These are phyloP conservation scores for Trametes maxima DNA, from an alignment of 768 basidiomycete species.

Conservation along the genomic window DNA sequence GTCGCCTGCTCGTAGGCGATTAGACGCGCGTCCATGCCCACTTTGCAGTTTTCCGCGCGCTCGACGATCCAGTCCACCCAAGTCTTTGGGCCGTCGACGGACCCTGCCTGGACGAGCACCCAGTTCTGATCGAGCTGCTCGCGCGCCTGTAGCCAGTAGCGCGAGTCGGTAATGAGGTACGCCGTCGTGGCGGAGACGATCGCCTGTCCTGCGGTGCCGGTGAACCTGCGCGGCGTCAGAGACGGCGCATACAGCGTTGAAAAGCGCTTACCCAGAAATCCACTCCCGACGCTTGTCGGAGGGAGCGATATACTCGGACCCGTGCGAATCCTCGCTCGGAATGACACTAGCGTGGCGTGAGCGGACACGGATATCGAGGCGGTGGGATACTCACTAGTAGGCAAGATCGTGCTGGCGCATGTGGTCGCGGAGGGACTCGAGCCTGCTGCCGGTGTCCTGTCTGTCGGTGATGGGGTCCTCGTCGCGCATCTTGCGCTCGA, in stretches of 20 bases:
- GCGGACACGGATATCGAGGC: not conserved
- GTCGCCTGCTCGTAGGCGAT: conserved; percentile 72
- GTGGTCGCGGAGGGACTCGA: conserved; percentile 62
- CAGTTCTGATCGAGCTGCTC: conserved; percentile 74
- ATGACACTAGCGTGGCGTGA: conserved; percentile 52
- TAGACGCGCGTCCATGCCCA: conserved; percentile 88
- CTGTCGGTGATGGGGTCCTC: conserved; percentile 52
- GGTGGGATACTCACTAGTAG: conserved; percentile 61
- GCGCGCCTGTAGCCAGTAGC: conserved; percentile 82
- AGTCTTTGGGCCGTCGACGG: conserved; percentile 55
- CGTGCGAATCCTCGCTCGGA: conserved; percentile 81
- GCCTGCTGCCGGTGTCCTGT: conserved; percentile 59
- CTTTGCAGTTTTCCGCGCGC: conserved; percentile 38
- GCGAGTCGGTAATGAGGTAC: conserved; percentile 77
- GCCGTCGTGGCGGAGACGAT: conserved; percentile 67
- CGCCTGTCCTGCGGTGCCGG: conserved; percentile 70
- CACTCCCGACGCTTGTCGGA: conserved; percentile 79
- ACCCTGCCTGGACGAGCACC: conserved; percentile 63
- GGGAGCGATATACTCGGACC: conserved; percentile 77
- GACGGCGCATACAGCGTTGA: not conserved
- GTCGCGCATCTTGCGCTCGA: conserved; percentile 70
- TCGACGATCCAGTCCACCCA: conserved; percentile 75
- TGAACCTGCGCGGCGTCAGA: conserved; percentile 45
- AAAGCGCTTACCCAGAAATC: conserved; percentile 63
- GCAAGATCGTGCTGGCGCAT: conserved; percentile 72